phyloP scores from a whole-genome alignment of 139 green algal genomes.

The Chlorella sp. region DNA sequence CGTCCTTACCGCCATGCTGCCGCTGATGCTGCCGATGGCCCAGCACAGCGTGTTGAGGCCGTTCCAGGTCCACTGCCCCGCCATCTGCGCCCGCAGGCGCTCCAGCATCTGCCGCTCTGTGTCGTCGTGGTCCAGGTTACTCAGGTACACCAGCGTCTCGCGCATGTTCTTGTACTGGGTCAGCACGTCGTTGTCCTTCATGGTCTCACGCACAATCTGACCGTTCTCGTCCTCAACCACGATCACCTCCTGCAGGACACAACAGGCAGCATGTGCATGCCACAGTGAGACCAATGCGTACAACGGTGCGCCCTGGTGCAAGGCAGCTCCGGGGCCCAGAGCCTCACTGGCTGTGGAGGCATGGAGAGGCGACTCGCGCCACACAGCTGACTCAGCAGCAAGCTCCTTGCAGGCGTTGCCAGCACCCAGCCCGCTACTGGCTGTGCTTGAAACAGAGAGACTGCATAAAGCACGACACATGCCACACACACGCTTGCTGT shows the following conservation, averaged over 20 bases:
- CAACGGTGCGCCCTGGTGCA: no score
- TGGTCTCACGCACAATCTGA: slow-evolving; percentile 94
- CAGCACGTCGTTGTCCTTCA: slow-evolving; percentile 98
- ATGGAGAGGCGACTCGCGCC: slow-evolving; percentile 99
- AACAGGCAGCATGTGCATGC: no score
- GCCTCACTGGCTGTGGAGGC: no score
- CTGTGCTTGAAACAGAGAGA: no score
- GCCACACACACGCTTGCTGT: no score
- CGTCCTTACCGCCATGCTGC: slow-evolving; percentile 91
- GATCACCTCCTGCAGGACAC: slow-evolving; percentile 60
- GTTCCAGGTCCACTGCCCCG: slow-evolving; percentile 76
- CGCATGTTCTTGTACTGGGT: slow-evolving; percentile 99
- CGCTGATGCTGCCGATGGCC: slow-evolving; percentile 93
- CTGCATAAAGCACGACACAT: no score
- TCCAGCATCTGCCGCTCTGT: slow-evolving; percentile 82
- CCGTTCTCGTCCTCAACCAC: slow-evolving; percentile 98
- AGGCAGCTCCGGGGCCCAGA: no score
- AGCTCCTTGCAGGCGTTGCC: slow-evolving; percentile 78
- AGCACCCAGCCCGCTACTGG: no score
- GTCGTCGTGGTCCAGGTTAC: slow-evolving; percentile 94
- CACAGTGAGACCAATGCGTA: no score
- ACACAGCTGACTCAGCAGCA: slow-evolving; percentile 94
- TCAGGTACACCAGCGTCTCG: slow-evolving; percentile 97
- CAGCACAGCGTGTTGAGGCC: slow-evolving; percentile 97
- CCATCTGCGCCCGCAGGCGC: slow-evolving; percentile 58